Percentiles rank a stretch among this genome's conserved stretches.
These are phyloP conservation scores for Phytomonas francai DNA, from an alignment of 208 protist species.

Conservation along the genomic window DNA sequence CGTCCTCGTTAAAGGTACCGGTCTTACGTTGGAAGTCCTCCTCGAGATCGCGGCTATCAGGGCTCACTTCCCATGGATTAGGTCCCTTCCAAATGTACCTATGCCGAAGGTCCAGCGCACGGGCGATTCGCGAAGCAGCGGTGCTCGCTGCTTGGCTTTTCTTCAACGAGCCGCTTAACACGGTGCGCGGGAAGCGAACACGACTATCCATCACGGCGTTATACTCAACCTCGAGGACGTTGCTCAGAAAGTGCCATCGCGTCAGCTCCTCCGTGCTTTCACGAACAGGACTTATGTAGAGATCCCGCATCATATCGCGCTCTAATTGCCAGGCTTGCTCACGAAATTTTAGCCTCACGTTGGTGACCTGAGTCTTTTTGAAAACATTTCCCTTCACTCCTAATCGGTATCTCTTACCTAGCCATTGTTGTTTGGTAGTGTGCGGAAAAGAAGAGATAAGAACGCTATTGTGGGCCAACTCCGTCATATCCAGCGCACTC, in stretches of 20 bases:
- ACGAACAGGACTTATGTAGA: slow-evolving; percentile 42
- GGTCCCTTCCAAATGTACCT: slow-evolving; percentile 79
- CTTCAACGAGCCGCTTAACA: slow-evolving; percentile 57
- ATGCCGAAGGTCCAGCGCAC: slow-evolving; percentile 61
- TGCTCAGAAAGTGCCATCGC: slow-evolving; percentile 76
- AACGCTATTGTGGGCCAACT: slow-evolving; percentile 85
- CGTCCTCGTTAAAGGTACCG: slow-evolving; percentile 82
- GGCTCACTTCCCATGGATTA: slow-evolving; percentile 55
- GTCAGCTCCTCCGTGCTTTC: slow-evolving; percentile 37
- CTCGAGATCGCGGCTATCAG: slow-evolving; percentile 45
- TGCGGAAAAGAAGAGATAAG: slow-evolving; percentile 77
- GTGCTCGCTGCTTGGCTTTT: slow-evolving; percentile 20
- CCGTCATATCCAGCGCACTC: slow-evolving; percentile 79
- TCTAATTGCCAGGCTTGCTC: slow-evolving; percentile 77
- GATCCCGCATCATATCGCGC: slow-evolving; percentile 72
- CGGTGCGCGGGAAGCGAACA: slow-evolving; percentile 84
- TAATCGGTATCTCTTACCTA: slow-evolving; percentile 59
- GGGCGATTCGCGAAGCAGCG: slow-evolving; percentile 44
- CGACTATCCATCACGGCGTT: slow-evolving; percentile 75
- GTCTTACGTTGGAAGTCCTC: slow-evolving; percentile 80
- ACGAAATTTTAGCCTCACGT: slow-evolving; percentile 78
- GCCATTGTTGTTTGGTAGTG: slow-evolving; percentile 68
- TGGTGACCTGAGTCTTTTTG: slow-evolving; percentile 74
- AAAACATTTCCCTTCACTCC: slow-evolving; percentile 63
- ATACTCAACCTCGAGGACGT: slow-evolving; percentile 81